These are phyloP conservation scores for Vitrella brassicaformis DNA, from an alignment of 73 alveolate genomes.

Conservation along the genomic window DNA sequence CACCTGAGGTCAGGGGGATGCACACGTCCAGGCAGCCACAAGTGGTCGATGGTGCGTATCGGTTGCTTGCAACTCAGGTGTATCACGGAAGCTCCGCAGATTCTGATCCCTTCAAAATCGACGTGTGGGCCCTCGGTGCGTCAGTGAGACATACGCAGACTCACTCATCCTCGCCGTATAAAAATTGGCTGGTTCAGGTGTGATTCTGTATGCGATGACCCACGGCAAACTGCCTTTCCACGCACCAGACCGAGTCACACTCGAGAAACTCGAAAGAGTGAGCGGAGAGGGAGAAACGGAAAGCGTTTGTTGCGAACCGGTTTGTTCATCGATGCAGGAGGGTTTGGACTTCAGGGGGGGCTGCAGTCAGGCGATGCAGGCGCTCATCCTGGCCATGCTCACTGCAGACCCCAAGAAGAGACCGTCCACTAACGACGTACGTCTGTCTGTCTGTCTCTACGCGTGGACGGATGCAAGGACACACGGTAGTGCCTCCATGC, in stretches of 20 bases:
- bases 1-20: not conserved
- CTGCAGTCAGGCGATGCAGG: not conserved
- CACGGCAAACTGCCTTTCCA: not conserved
- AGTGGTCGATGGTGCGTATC: too few species aligned
- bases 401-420: not conserved
- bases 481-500: too few species aligned
- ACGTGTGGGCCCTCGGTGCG: not conserved
- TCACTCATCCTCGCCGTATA: not conserved
- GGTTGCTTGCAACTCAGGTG: too few species aligned
- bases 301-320: not conserved
- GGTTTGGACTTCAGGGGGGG: not conserved
- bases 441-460: not conserved
- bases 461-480: too few species aligned
- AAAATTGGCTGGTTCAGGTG: too few species aligned
- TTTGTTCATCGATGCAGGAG: not conserved
- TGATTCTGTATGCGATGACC: conserved; percentile 1
- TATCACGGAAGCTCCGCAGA: not conserved
- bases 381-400: not conserved
- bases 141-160: not conserved
- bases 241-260: not conserved
- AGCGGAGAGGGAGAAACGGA: not conserved
- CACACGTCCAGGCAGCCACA: too few species aligned
- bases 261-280: not conserved
- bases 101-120: not conserved
- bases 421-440: not conserved